Evolutionary conservation across 2,329 filamentous ascomycete genomes (phyloP).

Genomic region (Beauveria asiatica): DNA sequence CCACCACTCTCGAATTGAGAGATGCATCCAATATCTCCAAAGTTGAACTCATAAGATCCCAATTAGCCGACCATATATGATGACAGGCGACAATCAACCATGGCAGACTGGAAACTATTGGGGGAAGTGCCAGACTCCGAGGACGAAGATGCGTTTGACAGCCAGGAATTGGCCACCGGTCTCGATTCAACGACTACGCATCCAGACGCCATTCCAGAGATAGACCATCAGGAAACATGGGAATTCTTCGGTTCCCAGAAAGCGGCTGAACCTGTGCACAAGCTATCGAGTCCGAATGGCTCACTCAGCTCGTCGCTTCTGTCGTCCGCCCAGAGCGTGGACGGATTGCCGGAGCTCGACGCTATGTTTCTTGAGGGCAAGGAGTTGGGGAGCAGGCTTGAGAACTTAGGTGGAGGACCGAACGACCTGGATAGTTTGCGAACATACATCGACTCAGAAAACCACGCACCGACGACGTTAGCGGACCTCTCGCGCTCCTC

Average conservation of each 20-base stretch:
- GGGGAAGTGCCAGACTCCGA: slow-evolving; percentile 45
- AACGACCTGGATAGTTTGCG: neutral
- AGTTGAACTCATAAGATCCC: neutral
- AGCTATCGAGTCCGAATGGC: slow-evolving; percentile 4
- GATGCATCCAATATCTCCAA: neutral
- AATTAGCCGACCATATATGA: slow-evolving; percentile 10
- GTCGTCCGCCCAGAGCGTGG: slow-evolving; percentile 24
- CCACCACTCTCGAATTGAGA: neutral
- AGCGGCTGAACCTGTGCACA: slow-evolving; percentile 12
- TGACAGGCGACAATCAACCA: slow-evolving; percentile 19
- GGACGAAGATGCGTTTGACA: slow-evolving; percentile 37
- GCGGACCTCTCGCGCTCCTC: neutral
- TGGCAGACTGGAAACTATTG: slow-evolving; percentile 41
- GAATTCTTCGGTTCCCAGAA: slow-evolving; percentile 27
- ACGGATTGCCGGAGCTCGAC: slow-evolving; percentile 17
- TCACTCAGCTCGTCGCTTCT: slow-evolving; percentile 25
- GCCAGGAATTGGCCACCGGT: slow-evolving; percentile 19
- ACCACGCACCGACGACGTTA: neutral
- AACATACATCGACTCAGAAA: neutral
- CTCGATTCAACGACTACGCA: slow-evolving; percentile 12
- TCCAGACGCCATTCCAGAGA: neutral
- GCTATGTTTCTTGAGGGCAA: slow-evolving; percentile 8
- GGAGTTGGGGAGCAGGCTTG: neutral
- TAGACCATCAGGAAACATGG: slow-evolving; percentile 23
- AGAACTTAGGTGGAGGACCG: slow-evolving; percentile 9